These are phyloP conservation scores for Phaeotremella skinneri DNA, from an alignment of 768 basidiomycete species.

Conservation along the genomic window DNA sequence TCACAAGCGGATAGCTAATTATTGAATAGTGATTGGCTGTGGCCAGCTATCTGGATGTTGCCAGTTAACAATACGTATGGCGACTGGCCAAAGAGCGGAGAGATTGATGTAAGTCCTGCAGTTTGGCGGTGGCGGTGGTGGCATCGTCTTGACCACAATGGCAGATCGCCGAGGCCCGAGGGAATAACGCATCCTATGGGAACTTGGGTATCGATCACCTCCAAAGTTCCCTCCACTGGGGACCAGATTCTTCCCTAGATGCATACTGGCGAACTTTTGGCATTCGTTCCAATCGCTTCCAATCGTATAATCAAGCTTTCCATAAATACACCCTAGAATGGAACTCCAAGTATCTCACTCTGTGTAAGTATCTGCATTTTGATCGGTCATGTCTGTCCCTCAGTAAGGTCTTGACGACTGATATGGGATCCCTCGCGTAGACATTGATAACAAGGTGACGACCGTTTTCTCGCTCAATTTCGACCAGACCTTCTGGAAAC, in stretches of 20 bases:
- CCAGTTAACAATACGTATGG: slow-evolving; percentile 54
- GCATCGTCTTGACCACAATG: background rate
- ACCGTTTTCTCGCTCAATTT: slow-evolving; percentile 67
- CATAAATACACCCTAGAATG: slow-evolving; percentile 81
- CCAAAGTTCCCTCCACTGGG: slow-evolving; percentile 65
- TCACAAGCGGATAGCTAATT: background rate
- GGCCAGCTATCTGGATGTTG: slow-evolving; percentile 54
- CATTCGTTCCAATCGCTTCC: slow-evolving; percentile 65
- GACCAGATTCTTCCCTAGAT: slow-evolving; percentile 61
- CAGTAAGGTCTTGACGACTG: too few species aligned
- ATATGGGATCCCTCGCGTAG: slow-evolving; percentile 4
- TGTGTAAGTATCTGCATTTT: slow-evolving; percentile 8
- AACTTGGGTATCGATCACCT: slow-evolving; percentile 57
- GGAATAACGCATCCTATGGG: slow-evolving; percentile 59
- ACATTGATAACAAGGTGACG: slow-evolving; percentile 73
- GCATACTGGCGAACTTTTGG: slow-evolving; percentile 70
- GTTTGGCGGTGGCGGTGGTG: background rate
- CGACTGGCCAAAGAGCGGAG: slow-evolving; percentile 59
- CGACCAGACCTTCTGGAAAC: slow-evolving; percentile 64
- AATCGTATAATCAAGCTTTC: slow-evolving; percentile 64
- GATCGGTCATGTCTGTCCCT: background rate
- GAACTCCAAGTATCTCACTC: slow-evolving; percentile 70
- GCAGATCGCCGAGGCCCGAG: slow-evolving; percentile 61
- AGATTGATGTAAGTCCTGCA: slow-evolving; percentile 63
- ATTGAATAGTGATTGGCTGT: slow-evolving; percentile 24